Evolutionary conservation across 306 rosid genomes (phyloP), one percentile per base, ranked within the genome.

Genomic region (Rubus parviflorus): DNA sequence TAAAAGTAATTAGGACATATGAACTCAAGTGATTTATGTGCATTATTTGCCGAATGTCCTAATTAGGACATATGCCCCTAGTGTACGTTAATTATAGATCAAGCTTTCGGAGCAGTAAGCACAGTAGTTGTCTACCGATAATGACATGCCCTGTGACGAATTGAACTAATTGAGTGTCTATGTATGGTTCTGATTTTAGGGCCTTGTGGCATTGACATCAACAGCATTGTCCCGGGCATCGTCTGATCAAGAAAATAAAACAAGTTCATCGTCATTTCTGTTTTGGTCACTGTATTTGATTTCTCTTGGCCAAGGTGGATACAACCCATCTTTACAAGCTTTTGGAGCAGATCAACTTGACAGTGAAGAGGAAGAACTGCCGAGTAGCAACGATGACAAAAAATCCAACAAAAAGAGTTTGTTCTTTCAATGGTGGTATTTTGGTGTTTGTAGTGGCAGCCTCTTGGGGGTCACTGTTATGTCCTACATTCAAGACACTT

Each of bases 401-500:
- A 83, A 86, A 38, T 62, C 84, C 12, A 86, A 83, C 8, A 86
- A 53, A 43, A 95, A 89, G 74, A 86, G 91, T 0, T 7, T 73
- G 22, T 95, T 92, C 83, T 95, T 92, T 67, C 92, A 88, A 13
- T 90, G 94, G 87, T 92, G 97, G 99, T 95, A 95, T 78, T 89
- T 95, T 73, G 99, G 97, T 3, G 80, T 95, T 23, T 95, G 99
- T 52, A 82, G 83, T 75, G 99, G 99, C 70, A 88, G 96, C 81
- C 82, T 95, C 20, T 67, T 90, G 84, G 97, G 99, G 7, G 92
- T 95, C 60, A 90, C 96, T 3, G 73, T 92, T 56, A 92, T 90
- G 99, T 95, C 97, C 53, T 95, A 95, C 80, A 88, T 95, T 58
- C 99, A 95, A 82, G 99, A 95, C 35, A 92, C 90, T 8, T 87